Evolutionary conservation across 345 rosid species (phyloP).

Genomic region (Microcos paniculata): DNA sequence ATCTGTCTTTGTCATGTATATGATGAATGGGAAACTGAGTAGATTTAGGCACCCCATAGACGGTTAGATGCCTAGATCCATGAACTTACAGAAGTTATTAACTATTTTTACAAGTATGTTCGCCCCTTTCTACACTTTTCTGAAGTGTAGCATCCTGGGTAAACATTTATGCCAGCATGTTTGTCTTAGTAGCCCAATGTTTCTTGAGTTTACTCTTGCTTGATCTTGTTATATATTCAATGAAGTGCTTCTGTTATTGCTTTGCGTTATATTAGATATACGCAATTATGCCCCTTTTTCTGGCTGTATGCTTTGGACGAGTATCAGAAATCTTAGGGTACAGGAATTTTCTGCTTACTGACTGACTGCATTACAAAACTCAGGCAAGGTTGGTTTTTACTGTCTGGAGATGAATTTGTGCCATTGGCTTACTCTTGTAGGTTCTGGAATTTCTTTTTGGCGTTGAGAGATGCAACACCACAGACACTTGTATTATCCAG

Average conservation of each 20-base stretch:
- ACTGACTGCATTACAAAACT: neutral
- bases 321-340: neutral
- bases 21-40: neutral
- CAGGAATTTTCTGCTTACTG: neutral
- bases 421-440: neutral
- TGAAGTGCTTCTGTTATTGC: neutral
- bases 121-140: neutral
- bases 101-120: neutral
- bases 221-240: neutral
- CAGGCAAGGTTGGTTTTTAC: neutral
- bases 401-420: neutral
- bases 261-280: neutral
- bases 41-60: neutral
- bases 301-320: neutral
- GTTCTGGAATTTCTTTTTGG: neutral
- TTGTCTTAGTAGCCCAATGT: neutral
- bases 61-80: neutral
- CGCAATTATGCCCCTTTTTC: neutral
- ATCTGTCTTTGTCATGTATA: neutral
- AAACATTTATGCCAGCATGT: neutral
- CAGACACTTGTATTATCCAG: neutral
- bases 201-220: neutral
- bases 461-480: neutral
- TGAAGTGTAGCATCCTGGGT: neutral
- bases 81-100: neutral